These are phyloP conservation scores for Ceriops tagal DNA, from an alignment of 345 rosid species.

Conservation along the genomic window DNA sequence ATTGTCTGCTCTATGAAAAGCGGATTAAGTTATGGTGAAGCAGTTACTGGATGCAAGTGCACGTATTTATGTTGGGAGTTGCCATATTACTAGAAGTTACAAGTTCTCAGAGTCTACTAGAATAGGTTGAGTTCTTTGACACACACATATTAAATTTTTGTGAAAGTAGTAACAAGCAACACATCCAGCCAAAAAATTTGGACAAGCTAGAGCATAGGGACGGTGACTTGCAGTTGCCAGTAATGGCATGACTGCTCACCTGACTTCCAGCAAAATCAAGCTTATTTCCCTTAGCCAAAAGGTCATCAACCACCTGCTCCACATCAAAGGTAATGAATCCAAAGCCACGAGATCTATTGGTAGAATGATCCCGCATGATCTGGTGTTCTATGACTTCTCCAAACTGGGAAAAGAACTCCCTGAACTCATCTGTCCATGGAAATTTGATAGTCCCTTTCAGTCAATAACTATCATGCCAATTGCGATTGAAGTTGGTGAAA, in stretches of 20 bases:
- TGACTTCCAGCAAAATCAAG: constrained; percentile 32
- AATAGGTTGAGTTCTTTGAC: no score
- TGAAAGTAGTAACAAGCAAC: no score
- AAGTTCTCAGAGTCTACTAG: no score
- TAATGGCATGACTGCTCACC: constrained; percentile 13
- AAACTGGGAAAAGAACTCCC: constrained; percentile 27
- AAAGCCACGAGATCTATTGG: constrained; percentile 37
- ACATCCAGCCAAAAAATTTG: not conserved
- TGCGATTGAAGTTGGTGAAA: not conserved
- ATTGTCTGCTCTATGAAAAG: no score
- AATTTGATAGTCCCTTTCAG: not conserved
- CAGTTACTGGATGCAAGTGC: no score
- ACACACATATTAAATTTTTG: no score
- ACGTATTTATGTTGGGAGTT: no score
- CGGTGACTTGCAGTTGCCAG: not conserved
- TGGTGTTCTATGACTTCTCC: constrained; percentile 32
- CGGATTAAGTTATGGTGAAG: no score
- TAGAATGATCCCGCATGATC: constrained; percentile 36
- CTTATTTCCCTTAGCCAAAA: constrained; percentile 27
- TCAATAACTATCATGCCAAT: not conserved
- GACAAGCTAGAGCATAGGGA: not conserved
- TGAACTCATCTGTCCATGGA: constrained; percentile 26
- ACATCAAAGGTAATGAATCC: constrained; percentile 32
- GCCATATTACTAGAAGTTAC: no score
- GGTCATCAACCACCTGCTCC: constrained; percentile 30